Base-by-base conservation (phyloP, 805 yeast species). In the Candida hungchunana region DNA sequence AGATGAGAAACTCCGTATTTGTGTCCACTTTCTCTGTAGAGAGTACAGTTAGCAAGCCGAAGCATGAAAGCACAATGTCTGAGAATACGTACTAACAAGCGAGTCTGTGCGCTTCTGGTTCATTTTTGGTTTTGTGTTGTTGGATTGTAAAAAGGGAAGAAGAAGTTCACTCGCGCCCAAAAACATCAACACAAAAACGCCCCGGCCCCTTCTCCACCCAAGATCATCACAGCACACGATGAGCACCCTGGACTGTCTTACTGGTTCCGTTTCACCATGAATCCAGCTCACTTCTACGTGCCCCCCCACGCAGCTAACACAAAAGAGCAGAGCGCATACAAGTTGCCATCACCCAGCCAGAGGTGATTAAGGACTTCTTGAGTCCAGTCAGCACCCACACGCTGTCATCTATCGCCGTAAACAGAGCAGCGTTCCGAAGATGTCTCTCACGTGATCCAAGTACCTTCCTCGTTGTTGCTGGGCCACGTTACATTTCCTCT, bases 1-100 rank as follows among this genome's bases (percentile, higher is more conserved):
- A 69, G 20, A 75, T 62, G 26, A 76, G 57, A 39, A 69, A 69
- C 43, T 72, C 77, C 13, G 74, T 64, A 36, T 68, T 71, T 18
- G 68, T 53, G 39, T 76, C 79, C 17, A 76, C 67, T 40, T 67
- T 71, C 38, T 73, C 74, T 69, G 32, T 11, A 2, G 6, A 8
- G 12, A 6, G 6, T 10, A 21, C 12, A 12, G 41, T 35, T 25
- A 32, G 27, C n/a, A n/a, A n/a, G n/a, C n/a, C n/a, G n/a, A n/a
- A n/a, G n/a, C n/a, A n/a, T 19, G 29, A 9, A 3, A 13, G 13
- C n/a, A 13, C 18, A 16, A 14, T 17, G 16, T 11, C 13, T n/a
- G 13, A 15, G 8, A 7, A 55, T 65, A 24, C 57, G 1, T 21
- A 64, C 69, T 60, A 20, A 68, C 57, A 12, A 68, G 55, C 2